A percentile compares a stretch with the other conserved stretches of the same genome.
Conservation (phyloP, 2,329 filamentous ascomycete genomes). For the Cladophialophora chaetospira region DNA sequence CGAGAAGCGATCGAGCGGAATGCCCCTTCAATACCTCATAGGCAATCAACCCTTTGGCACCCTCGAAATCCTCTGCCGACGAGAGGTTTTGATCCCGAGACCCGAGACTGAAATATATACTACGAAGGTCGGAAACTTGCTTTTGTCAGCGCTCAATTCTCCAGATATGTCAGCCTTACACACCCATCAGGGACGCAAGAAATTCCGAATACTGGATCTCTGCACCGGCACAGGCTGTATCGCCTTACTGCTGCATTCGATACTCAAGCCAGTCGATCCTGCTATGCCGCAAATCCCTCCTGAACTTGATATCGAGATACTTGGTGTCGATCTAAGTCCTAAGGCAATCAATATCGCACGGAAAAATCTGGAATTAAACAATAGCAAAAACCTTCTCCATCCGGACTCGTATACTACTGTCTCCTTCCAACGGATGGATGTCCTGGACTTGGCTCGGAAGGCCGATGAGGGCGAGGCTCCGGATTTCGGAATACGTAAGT, state of each 20-base stretch:
- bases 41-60: conserved; percentile 85
- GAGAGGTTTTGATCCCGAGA: conserved; percentile 83
- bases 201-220: conserved; percentile 72
- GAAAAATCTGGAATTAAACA: conserved; percentile 63
- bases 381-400: conserved; percentile 35
- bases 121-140: conserved; percentile 15
- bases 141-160: background rate
- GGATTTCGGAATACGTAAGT: background rate
- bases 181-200: background rate
- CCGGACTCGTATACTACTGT: conserved; percentile 40
- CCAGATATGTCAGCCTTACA: background rate
- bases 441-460: conserved; percentile 35
- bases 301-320: conserved; percentile 50
- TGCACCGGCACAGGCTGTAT: conserved; percentile 94
- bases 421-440: conserved; percentile 51
- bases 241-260: conserved; percentile 70
- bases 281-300: background rate
- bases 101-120: conserved; percentile 41
- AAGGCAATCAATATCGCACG: conserved; percentile 66
- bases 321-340: conserved; percentile 73
- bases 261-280: conserved; percentile 47
- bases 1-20: conserved; percentile 57
- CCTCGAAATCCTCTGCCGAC: conserved; percentile 73
- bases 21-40: conserved; percentile 86
- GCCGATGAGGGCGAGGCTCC: background rate